A percentile compares a stretch with the other conserved stretches of the same genome.
Evolutionary conservation across 116 monocot species (phyloP).

Genomic region (Posidonia oceanica): DNA sequence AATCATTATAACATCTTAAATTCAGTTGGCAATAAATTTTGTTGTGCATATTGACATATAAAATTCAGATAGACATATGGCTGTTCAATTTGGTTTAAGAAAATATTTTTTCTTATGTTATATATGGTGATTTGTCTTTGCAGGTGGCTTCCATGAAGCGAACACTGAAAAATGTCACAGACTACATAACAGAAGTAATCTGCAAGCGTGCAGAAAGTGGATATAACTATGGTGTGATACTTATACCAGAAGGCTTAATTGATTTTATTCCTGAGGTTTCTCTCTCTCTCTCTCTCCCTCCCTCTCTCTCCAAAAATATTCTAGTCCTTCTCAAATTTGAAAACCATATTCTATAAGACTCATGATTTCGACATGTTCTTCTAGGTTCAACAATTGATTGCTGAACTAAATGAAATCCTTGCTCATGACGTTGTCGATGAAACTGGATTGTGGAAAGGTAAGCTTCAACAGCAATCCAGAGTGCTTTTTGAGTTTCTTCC

Average conservation of each 20-base stretch:
- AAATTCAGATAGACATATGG: too few species aligned
- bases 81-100: too few species aligned
- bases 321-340: too few species aligned
- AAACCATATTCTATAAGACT: not conserved
- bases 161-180: slow-evolving; percentile 85
- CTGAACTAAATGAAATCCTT: slow-evolving; percentile 89
- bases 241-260: slow-evolving; percentile 97
- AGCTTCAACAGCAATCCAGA: slow-evolving; percentile 52
- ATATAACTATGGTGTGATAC: slow-evolving; percentile 96
- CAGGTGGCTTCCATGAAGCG: slow-evolving; percentile 80
- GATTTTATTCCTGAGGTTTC: slow-evolving; percentile 95
- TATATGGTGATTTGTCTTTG: not conserved
- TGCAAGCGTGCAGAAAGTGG: slow-evolving; percentile 85
- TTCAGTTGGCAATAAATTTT: too few species aligned
- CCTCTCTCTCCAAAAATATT: not conserved
- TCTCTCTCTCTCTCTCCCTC: not conserved
- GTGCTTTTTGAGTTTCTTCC: slow-evolving; percentile 83
- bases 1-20: too few species aligned
- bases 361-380: slow-evolving; percentile 27
- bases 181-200: slow-evolving; percentile 83
- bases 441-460: slow-evolving; percentile 75
- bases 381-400: slow-evolving; percentile 90
- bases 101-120: too few species aligned
- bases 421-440: slow-evolving; percentile 90
- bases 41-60: too few species aligned